Percentiles rank a stretch among this genome's conserved stretches.
phyloP scores from a whole-genome alignment of 108 stramenopile genomes.

The Fragilaria radians region DNA sequence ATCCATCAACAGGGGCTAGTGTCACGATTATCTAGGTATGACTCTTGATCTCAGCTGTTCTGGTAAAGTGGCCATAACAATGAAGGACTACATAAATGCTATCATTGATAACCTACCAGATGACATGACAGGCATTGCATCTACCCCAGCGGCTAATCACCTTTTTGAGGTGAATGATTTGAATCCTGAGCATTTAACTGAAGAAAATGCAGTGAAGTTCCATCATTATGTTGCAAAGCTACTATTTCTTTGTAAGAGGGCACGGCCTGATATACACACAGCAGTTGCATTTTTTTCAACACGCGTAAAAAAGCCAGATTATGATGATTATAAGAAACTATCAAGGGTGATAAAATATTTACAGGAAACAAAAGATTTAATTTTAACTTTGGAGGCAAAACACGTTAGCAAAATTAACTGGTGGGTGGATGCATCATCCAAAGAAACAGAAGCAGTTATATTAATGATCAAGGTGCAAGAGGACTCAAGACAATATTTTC shows the following conservation, averaged over 20 bases:
- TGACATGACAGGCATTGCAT: constrained; percentile 9
- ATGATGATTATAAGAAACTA: constrained; percentile 42
- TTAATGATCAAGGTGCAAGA: too few species aligned
- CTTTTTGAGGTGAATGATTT: constrained; percentile 25
- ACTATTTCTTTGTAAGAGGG: constrained; percentile 20
- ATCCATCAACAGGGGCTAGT: background rate
- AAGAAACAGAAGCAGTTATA: too few species aligned
- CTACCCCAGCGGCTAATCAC: constrained; percentile 24
- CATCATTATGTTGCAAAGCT: constrained; percentile 12
- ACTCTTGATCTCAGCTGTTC: constrained; percentile 4
- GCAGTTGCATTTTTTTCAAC: constrained; percentile 45
- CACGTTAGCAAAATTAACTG: constrained; percentile 17
- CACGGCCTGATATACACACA: constrained; percentile 16
- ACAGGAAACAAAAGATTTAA: constrained; percentile 14
- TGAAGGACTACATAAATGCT: constrained; percentile 12
- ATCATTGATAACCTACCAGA: constrained; percentile 15
- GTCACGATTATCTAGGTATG: constrained; percentile 19
- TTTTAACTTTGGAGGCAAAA: constrained; percentile 12
- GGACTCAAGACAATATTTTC: too few species aligned
- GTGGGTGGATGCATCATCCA: constrained; percentile 45
- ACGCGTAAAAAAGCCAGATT: constrained; percentile 27
- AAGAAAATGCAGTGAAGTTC: background rate
- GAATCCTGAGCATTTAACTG: background rate
- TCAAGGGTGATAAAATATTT: constrained; percentile 31
- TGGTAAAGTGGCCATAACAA: constrained; percentile 12